These are phyloP conservation scores for Aphanomyces cochlioides DNA, from an alignment of 352 stramenopile species.

Conservation along the genomic window DNA sequence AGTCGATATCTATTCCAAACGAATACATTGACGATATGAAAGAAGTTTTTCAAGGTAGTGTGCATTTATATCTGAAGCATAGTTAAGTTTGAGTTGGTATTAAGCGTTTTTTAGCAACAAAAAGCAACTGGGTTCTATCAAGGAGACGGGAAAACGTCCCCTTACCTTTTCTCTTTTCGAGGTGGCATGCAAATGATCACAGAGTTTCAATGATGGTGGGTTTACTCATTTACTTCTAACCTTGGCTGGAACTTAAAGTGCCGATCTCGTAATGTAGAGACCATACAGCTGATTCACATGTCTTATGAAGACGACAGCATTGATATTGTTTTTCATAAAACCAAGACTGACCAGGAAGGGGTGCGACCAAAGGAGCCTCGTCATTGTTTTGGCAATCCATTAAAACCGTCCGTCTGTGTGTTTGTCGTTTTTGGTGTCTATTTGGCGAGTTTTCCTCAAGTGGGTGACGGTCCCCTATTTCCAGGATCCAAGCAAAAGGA, in stretches of 20 bases:
- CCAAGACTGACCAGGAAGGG: conserved; percentile 40
- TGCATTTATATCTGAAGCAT: no score
- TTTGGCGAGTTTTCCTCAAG: conserved; percentile 24
- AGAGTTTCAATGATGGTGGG: no score
- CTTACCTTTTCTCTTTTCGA: no score
- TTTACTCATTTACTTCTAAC: neutral
- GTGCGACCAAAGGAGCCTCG: conserved; percentile 24
- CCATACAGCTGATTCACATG: conserved; percentile 24
- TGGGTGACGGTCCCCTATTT: neutral
- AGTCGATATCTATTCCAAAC: no score
- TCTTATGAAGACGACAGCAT: conserved; percentile 37
- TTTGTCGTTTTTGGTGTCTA: conserved; percentile 34
- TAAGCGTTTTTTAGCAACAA: no score
- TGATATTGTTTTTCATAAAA: conserved; percentile 39
- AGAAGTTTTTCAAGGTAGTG: no score
- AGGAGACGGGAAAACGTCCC: no score
- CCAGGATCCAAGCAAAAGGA: conserved; percentile 9
- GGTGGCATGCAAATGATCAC: no score
- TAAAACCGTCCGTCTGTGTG: conserved; percentile 31
- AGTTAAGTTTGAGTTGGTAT: no score
- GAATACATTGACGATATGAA: no score
- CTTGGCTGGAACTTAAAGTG: conserved; percentile 15
- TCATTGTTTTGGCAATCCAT: conserved; percentile 42
- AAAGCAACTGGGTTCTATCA: no score
- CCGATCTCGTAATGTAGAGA: conserved; percentile 2